Evolutionary conservation across 257 asterid genomes (phyloP).

Genomic region (Solanum chaucha): DNA sequence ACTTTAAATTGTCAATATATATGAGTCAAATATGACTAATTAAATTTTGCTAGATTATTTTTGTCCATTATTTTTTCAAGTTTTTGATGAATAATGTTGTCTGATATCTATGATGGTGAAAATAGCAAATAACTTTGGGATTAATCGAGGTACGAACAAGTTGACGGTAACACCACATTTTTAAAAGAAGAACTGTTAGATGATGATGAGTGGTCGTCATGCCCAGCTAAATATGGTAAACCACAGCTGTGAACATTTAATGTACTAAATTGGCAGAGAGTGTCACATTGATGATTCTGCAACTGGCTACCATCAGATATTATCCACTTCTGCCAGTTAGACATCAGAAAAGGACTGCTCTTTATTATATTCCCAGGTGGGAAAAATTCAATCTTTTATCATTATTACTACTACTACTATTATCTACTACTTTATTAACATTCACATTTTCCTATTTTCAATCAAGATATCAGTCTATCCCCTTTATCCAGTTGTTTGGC

Average conservation of each 20-base stretch:
- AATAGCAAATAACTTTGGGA: neutral
- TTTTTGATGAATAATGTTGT: neutral
- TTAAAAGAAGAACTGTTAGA: neutral
- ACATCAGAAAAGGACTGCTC: conserved; percentile 12
- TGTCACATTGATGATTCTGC: conserved; percentile 13
- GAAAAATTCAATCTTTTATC: conserved; percentile 5
- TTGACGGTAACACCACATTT: neutral
- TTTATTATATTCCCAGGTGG: conserved; percentile 9
- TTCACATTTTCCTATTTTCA: neutral
- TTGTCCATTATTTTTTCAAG: neutral
- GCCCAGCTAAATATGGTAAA: conserved; percentile 7
- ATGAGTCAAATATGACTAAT: neutral
- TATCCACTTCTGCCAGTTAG: conserved; percentile 12
- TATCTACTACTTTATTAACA: neutral
- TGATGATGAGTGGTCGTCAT: neutral
- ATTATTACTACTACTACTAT: conserved; percentile 1
- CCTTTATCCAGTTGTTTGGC: conserved; percentile 1
- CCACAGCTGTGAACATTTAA: conserved; percentile 1
- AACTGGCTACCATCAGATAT: conserved; percentile 3
- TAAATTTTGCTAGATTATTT: conserved; percentile 1
- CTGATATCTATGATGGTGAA: neutral
- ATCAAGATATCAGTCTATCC: neutral
- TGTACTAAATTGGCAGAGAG: conserved; percentile 7
- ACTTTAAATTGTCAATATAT: conserved; percentile 6
- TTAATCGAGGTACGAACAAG: neutral